Conservation (phyloP, 805 yeast species). For the Candida sanyiensis region DNA sequence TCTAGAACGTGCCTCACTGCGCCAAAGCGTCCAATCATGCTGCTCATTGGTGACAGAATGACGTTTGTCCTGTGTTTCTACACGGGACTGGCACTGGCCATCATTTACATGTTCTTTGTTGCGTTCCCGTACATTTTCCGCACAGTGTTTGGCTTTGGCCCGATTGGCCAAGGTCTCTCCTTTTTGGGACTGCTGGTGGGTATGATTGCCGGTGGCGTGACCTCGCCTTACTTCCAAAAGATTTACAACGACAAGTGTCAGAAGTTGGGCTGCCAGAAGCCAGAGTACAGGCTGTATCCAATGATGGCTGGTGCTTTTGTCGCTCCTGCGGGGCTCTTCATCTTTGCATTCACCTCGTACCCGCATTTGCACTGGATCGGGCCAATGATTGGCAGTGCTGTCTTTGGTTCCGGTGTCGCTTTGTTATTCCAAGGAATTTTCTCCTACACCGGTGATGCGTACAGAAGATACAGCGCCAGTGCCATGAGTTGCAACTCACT, state of each 20-base stretch:
- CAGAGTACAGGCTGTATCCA: slow-evolving; percentile 56
- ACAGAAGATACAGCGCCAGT: slow-evolving; percentile 47
- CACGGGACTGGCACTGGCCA: slow-evolving; percentile 52
- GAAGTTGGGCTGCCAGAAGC: slow-evolving; percentile 42
- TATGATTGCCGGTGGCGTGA: slow-evolving; percentile 39
- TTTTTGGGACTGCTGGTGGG: slow-evolving; percentile 57
- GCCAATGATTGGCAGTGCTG: slow-evolving; percentile 64
- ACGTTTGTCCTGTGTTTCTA: slow-evolving; percentile 47
- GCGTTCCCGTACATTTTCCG: slow-evolving; percentile 58
- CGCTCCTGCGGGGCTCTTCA: slow-evolving; percentile 61
- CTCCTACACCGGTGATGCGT: slow-evolving; percentile 61
- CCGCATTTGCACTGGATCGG: slow-evolving; percentile 64
- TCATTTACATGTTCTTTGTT: slow-evolving; percentile 59
- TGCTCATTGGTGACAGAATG: slow-evolving; percentile 49
- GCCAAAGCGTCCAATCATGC: slow-evolving; percentile 45
- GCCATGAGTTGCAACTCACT: slow-evolving; percentile 47
- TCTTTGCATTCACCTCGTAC: slow-evolving; percentile 72
- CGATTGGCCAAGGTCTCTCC: slow-evolving; percentile 56
- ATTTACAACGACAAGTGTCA: slow-evolving; percentile 37
- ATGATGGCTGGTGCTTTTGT: slow-evolving; percentile 61
- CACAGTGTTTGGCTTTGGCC: slow-evolving; percentile 44
- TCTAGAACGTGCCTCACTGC: slow-evolving; percentile 37
- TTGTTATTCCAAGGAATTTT: slow-evolving; percentile 62
- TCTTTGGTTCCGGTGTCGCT: slow-evolving; percentile 66
- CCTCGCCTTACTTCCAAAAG: slow-evolving; percentile 39